Evolutionary conservation across 306 rosid species (phyloP), one percentile per base, ranked within the genome.

Genomic region (Purshia tridentata): DNA sequence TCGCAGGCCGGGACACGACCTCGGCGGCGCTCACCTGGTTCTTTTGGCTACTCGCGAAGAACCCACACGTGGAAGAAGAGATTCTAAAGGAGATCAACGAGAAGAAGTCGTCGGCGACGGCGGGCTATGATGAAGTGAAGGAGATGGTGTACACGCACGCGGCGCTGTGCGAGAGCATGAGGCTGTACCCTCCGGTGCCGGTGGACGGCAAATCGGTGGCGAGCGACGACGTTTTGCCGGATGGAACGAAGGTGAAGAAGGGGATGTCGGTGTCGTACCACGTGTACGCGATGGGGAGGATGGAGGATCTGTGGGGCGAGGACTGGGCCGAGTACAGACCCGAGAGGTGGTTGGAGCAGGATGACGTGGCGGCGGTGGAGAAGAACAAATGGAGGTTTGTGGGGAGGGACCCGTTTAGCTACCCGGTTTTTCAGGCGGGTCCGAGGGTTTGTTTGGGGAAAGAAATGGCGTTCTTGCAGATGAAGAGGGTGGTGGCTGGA

Each of bases 401-500:
- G 37, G 91, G 72, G 50, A 75, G 85, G 15, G 92, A 90, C 40
- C n/a, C 81, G 23, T 90, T 60, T 18, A 65, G 70, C 2, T 90
- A 86, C 37, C 86, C 91, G 4, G 98, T 90, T 63, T 92, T 92
- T 65, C 94, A 92, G 61, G 96, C 91, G 2, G 96, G 98, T 5
- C 98, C 94, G 0, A 86, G 96, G 79, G 72, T 88, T 0, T 92
- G 96, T 49, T 15, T 90, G 75, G 92, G 96, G 8, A 88, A 72
- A 78, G 98, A 90, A 42, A 92, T 92, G 98, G 94, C 98, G 9
- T 90, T 90, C 57, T 35, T 92, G 86, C 96, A 92, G 64, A 92
- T 92, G 96, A 92, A 90, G 73, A 84, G 82, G 72, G 72, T 92
- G 58, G 88, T 85, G 40, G 82, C 83, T 0, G 94, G 80, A 0